A percentile compares a stretch with the other conserved stretches of the same genome.
Evolutionary conservation across 73 alveolate genomes (phyloP).

Genomic region (Symbiodinium natans): DNA sequence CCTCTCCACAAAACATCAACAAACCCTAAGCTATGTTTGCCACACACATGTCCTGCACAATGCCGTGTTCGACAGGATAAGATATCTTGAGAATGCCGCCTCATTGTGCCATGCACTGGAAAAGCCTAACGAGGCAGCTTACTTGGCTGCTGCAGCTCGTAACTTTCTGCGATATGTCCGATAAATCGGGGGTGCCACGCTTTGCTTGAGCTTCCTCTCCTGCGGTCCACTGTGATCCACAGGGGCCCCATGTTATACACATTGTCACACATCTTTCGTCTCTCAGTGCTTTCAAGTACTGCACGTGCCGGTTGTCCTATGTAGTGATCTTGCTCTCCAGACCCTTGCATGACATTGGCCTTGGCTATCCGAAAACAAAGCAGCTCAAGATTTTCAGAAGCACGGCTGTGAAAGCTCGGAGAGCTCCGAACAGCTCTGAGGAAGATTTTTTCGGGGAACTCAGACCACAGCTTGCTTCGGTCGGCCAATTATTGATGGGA

Average conservation of each 20-base stretch:
- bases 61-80: conserved; percentile 96
- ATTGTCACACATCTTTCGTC: conserved; percentile 20
- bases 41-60: conserved; percentile 41
- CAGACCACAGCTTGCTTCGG: conserved; percentile 41
- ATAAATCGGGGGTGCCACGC: conserved; percentile 31
- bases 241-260: conserved; percentile 95
- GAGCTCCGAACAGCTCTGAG: not conserved
- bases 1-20: not conserved
- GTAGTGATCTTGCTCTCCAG: conserved; percentile 45
- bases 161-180: conserved; percentile 94
- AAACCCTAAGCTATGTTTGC: not conserved
- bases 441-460: not conserved
- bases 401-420: not conserved
- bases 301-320: conserved; percentile 22
- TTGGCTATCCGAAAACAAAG: not conserved
- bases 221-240: conserved; percentile 95
- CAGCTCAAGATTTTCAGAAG: not conserved
- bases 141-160: conserved; percentile 95
- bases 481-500: conserved; percentile 77
- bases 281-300: not conserved
- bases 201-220: conserved; percentile 94
- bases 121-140: too few relatives aligned
- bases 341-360: conserved; percentile 87
- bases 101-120: not conserved
- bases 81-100: conserved; percentile 95